A percentile compares a stretch with the other conserved stretches of the same genome.
Conservation (phyloP, 1,284 basidiomycete species). For the Porodaedalea pini region DNA sequence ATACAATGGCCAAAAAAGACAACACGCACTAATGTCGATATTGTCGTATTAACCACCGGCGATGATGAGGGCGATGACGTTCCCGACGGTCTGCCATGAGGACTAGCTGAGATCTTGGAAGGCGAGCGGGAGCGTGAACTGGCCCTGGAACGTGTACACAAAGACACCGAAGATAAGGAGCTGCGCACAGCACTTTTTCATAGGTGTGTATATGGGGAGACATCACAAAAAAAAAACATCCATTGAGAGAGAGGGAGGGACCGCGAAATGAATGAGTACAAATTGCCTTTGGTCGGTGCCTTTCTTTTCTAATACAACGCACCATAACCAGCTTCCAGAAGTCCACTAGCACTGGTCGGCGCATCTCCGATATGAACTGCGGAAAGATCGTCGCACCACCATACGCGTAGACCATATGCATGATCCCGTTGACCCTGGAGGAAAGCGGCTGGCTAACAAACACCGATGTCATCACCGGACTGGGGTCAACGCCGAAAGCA, state of each 20-base stretch:
- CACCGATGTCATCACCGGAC: slow-evolving; percentile 38
- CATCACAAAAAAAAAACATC: no score
- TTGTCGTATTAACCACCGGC: slow-evolving; percentile 63
- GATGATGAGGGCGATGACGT: slow-evolving; percentile 50
- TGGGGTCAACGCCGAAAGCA: slow-evolving; percentile 36
- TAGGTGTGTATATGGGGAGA: no score
- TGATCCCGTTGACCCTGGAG: slow-evolving; percentile 38
- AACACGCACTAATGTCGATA: slow-evolving; percentile 44
- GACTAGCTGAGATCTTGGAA: slow-evolving; percentile 56
- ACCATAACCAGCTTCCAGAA: slow-evolving; percentile 72
- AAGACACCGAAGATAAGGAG: slow-evolving; percentile 54
- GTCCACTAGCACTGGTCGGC: slow-evolving; percentile 64
- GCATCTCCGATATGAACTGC: slow-evolving; percentile 68
- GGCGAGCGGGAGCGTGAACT: slow-evolving; percentile 46
- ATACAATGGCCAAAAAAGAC: not conserved
- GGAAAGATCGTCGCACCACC: slow-evolving; percentile 41
- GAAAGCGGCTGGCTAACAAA: slow-evolving; percentile 31
- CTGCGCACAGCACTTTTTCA: slow-evolving; percentile 44
- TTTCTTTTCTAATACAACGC: no score
- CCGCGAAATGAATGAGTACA: no score
- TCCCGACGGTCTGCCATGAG: slow-evolving; percentile 41
- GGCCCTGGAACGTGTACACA: slow-evolving; percentile 57
- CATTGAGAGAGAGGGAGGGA: no score
- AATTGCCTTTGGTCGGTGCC: no score
- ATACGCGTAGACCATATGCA: slow-evolving; percentile 39